These are phyloP conservation scores for Diaporthe destruens DNA, from an alignment of 2,329 filamentous ascomycete genomes.

Conservation along the genomic window DNA sequence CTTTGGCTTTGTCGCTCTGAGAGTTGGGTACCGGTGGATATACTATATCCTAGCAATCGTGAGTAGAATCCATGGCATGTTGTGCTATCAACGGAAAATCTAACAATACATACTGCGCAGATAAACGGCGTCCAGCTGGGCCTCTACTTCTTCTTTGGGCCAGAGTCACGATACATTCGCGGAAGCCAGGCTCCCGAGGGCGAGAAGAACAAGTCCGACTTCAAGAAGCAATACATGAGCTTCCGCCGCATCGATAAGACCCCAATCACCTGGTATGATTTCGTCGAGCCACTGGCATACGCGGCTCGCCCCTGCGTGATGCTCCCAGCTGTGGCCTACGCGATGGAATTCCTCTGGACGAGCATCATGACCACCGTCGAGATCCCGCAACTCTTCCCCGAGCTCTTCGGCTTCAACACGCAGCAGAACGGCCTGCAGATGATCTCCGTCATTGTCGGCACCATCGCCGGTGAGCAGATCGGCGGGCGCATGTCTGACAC, in stretches of 20 bases:
- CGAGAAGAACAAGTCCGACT: constrained; percentile 51
- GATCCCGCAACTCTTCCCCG: constrained; percentile 68
- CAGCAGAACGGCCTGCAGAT: constrained; percentile 71
- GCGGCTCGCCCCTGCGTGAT: constrained; percentile 60
- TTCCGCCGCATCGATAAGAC: constrained; percentile 65
- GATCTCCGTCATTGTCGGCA: constrained; percentile 68
- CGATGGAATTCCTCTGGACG: constrained; percentile 69
- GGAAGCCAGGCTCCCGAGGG: constrained; percentile 45
- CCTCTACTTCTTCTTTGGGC: constrained; percentile 66
- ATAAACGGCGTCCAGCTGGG: constrained; percentile 69
- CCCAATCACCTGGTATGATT: constrained; percentile 62
- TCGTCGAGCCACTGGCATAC: constrained; percentile 61
- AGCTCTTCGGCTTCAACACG: constrained; percentile 67
- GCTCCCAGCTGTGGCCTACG: constrained; percentile 64
- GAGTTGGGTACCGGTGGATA: constrained; percentile 69
- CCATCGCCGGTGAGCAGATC: constrained; percentile 69
- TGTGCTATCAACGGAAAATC: too few species aligned
- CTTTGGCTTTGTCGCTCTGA: constrained; percentile 61
- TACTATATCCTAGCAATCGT: constrained; percentile 70
- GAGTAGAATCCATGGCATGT: constrained; percentile 39
- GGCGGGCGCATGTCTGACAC: constrained; percentile 66
- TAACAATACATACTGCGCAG: constrained; percentile 46
- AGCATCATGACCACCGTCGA: constrained; percentile 68
- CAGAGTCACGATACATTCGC: constrained; percentile 67
- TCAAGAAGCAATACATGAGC: constrained; percentile 59